phyloP scores from a whole-genome alignment of 192 early-diverging fungal species.

The Backusella tarrabulga region DNA sequence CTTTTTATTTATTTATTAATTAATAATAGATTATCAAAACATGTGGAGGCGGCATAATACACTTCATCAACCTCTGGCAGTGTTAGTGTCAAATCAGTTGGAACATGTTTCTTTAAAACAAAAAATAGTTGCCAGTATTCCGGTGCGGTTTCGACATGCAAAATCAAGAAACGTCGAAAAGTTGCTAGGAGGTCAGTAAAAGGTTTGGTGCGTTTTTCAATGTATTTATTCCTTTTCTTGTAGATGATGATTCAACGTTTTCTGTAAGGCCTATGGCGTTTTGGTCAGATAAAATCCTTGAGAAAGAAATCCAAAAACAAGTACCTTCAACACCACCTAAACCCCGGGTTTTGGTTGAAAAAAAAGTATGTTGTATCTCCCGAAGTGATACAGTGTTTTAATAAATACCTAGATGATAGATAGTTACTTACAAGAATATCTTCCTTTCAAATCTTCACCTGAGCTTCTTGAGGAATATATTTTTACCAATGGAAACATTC shows the following conservation, averaged over 20 bases:
- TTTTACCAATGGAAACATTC: slow-evolving; percentile 70
- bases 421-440: slow-evolving; percentile 72
- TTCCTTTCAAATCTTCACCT: slow-evolving; percentile 78
- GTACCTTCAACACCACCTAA: not conserved
- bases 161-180: not conserved
- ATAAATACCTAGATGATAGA: slow-evolving; percentile 60
- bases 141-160: not conserved
- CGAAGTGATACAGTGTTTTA: not conserved
- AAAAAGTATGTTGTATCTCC: slow-evolving; percentile 11
- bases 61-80: not conserved
- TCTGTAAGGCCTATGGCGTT: slow-evolving; percentile 40
- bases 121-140: not conserved
- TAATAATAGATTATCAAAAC: not conserved
- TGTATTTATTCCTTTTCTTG: not conserved
- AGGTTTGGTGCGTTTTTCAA: not conserved
- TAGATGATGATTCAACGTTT: slow-evolving; percentile 17
- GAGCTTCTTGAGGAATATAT: slow-evolving; percentile 79
- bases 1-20: not conserved
- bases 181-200: not conserved
- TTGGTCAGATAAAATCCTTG: slow-evolving; percentile 41
- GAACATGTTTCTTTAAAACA: not conserved
- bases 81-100: not conserved
- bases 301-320: slow-evolving; percentile 20
- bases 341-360: slow-evolving; percentile 2
- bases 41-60: not conserved